Evolutionary conservation across 208 protist genomes (phyloP), one percentile per base, ranked within the genome.

Genomic region (Wallacemonas sp.): DNA sequence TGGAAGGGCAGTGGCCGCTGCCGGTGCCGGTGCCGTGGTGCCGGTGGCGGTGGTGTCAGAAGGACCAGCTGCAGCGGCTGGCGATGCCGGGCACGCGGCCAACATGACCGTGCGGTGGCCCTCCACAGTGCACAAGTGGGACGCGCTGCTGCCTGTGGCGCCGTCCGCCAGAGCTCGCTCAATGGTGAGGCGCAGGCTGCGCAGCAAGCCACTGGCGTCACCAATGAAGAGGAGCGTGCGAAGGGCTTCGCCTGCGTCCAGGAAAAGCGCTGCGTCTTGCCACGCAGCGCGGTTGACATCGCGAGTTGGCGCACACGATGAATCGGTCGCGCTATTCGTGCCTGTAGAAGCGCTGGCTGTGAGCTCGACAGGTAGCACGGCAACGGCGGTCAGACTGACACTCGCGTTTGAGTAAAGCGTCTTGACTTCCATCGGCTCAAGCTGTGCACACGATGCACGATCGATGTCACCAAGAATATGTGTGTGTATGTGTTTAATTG

Each of bases 371-470:
- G 67, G 41, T 41, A 68, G 63, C 33, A 76, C 69, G 14, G 70
- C 70, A 21, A 74, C 38, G n/a, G 70, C 71, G n/a, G 74, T 67
- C 5, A 76, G 36, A 27, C 38, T 34, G 8, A 46, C 47, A 0
- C 61, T 62, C 2, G 46, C 70, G n/a, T 81, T 76, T 0, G 58
- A 67, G 58, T 76, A 76, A 0, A 81, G 44, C n/a, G 68, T 63
- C 60, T 76, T 73, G 26, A 44, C 56, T 21, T 79, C 74, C 74
- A 79, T 79, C 0, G 2, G n/a, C n/a, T n/a, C n/a, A n/a, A n/a
- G n/a, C n/a, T n/a, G n/a, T n/a, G n/a, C n/a, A n/a, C n/a, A n/a
- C n/a, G n/a, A n/a, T n/a, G n/a, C n/a, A n/a, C 17, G 17, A 23
- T 19, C 24, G 23, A 56, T 30, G 54, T 61, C 14, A 14, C 9